These are phyloP conservation scores for Penicillium sp. DNA, from an alignment of 2,329 filamentous ascomycete genomes.

Conservation along the genomic window DNA sequence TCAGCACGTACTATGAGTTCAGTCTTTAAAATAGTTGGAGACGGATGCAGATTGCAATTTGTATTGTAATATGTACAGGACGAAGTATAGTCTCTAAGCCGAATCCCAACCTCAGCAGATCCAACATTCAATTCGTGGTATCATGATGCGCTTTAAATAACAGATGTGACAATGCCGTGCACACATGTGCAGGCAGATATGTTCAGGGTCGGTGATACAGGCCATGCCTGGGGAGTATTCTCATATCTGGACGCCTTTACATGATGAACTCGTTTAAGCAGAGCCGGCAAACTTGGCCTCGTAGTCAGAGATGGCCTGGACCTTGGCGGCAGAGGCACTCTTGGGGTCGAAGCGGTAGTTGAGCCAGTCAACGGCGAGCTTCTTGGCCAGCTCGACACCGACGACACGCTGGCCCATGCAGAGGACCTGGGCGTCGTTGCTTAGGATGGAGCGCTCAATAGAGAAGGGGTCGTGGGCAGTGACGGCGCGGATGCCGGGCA, in stretches of 20 bases:
- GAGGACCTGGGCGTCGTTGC: conserved; percentile 81
- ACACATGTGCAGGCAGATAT: not conserved
- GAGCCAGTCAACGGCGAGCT: conserved; percentile 75
- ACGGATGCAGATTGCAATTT: not conserved
- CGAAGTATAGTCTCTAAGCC: conserved; percentile 14
- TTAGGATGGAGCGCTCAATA: conserved; percentile 73
- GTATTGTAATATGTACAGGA: conserved; percentile 17
- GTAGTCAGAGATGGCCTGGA: conserved; percentile 46
- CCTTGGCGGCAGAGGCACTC: conserved; percentile 61
- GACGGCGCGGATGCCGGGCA: conserved; percentile 77
- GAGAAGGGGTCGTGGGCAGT: conserved; percentile 84
- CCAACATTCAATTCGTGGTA: conserved; percentile 27
- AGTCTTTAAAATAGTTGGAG: too few relatives aligned
- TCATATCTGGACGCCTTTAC: not conserved
- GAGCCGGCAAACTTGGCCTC: conserved; percentile 35
- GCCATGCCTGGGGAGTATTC: not conserved
- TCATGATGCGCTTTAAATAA: conserved; percentile 26
- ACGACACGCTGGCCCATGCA: conserved; percentile 83
- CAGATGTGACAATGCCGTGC: not conserved
- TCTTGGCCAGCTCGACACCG: conserved; percentile 71
- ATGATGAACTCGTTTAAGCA: conserved; percentile 7
- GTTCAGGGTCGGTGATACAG: not conserved
- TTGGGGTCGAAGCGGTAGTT: conserved; percentile 72
- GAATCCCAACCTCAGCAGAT: conserved; percentile 13
- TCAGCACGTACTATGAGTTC: conserved; percentile 17